phyloP scores from a whole-genome alignment of 1,284 basidiomycete species.

The Pulchroboletus neoregius region DNA sequence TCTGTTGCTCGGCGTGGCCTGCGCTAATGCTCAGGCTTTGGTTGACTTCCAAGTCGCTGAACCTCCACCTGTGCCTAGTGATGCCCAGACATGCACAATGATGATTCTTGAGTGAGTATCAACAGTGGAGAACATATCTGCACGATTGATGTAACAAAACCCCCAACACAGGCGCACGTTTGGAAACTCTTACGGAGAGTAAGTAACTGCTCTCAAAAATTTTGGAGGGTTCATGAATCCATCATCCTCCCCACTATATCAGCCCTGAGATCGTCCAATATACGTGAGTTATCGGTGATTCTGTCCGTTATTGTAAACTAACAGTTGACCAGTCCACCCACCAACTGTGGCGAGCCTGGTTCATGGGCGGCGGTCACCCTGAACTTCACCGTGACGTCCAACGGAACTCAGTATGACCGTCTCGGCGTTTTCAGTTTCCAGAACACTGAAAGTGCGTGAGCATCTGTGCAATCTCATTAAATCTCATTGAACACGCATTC shows the following conservation, averaged over 20 bases:
- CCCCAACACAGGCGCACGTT: conserved; percentile 56
- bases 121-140: neutral
- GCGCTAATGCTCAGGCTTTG: conserved; percentile 42
- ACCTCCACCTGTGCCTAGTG: conserved; percentile 58
- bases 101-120: conserved; percentile 58
- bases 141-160: conserved; percentile 1
- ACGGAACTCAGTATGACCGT: conserved; percentile 75
- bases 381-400: conserved; percentile 74
- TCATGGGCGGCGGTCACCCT: conserved; percentile 73
- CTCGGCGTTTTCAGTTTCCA: conserved; percentile 71
- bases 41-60: conserved; percentile 72
- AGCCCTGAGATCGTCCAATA: conserved; percentile 66
- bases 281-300: conserved; percentile 40
- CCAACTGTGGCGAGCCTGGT: conserved; percentile 64
- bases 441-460: conserved; percentile 63
- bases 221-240: neutral
- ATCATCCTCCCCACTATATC: conserved; percentile 8
- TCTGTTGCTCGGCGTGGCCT: conserved; percentile 14
- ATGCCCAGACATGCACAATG: conserved; percentile 58
- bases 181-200: conserved; percentile 67
- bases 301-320: neutral
- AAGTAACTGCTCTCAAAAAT: conserved; percentile 24
- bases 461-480: neutral
- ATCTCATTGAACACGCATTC: conserved; percentile 2
- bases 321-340: conserved; percentile 52